These are phyloP conservation scores for Trypanosoma melophagium DNA, from an alignment of 208 protist species.

Conservation along the genomic window DNA sequence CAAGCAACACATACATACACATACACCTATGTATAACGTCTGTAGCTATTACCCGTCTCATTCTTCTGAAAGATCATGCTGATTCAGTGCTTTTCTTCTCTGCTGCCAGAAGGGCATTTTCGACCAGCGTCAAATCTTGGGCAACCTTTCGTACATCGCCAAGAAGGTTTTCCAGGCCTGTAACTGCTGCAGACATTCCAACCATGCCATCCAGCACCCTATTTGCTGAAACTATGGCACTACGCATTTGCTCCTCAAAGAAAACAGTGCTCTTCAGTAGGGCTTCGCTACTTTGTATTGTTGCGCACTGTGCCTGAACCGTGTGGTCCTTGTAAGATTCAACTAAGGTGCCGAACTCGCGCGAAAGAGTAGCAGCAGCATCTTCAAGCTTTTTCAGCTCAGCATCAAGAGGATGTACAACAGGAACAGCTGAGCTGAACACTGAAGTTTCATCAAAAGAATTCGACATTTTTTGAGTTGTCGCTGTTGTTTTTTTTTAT, in stretches of 20 bases:
- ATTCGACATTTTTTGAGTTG: neutral
- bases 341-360: slow-evolving; percentile 4
- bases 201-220: slow-evolving; percentile 3
- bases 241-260: slow-evolving; percentile 11
- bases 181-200: neutral
- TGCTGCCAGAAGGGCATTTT: neutral
- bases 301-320: neutral
- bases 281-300: slow-evolving; percentile 4
- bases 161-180: slow-evolving; percentile 15
- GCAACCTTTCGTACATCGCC: slow-evolving; percentile 13
- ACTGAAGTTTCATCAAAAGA: neutral
- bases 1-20: too few relatives aligned
- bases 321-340: slow-evolving; percentile 7
- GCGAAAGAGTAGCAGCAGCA: neutral
- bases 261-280: slow-evolving; percentile 5
- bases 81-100: neutral
- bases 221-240: slow-evolving; percentile 9
- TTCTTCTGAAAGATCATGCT: neutral
- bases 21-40: too few relatives aligned
- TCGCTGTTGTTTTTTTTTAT: neutral
- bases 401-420: neutral
- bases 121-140: slow-evolving; percentile 12
- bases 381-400: slow-evolving; percentile 5
- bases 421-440: neutral
- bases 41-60: neutral